Evolutionary conservation across 2,329 filamentous ascomycete genomes (phyloP), one percentile per base, ranked within the genome.

Genomic region (Fusarium miscanthi): DNA sequence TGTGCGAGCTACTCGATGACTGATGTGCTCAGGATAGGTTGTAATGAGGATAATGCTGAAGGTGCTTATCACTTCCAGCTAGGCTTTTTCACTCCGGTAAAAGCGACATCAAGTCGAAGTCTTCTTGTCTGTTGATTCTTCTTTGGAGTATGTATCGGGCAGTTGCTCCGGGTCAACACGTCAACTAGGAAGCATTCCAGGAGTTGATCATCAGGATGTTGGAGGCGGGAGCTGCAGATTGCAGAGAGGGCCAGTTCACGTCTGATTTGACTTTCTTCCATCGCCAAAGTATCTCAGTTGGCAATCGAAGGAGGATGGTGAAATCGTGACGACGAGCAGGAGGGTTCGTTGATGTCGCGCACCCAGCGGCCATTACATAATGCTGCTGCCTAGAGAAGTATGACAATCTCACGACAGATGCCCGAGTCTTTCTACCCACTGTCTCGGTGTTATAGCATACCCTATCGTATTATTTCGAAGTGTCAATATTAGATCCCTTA

Each of bases 281-380:
- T 25, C 4, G 2, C 8, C 1, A 14, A 25, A 23, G 7, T 4
- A 9, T 19, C 6, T 1, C 11, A 11, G 6, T 8, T 35, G 2
- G n/a, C 5, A 21, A 40, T 8, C 8, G 5, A 8, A 5, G 4
- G 17, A 19, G 2, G 9, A 17, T 19, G 4, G n/a, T 5, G 10
- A 8, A 25, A 23, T 35, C 2, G 12, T 13, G 4, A 19, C 4
- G 9, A 8, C 4, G 3, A 8, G 6, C 6, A 0, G 12, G 6
- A 25, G 10, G 19, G n/a, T 51, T 37, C 8, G n/a, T 21, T 21
- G n/a, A 51, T 21, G 12, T 8, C 2, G 17, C 2, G 17, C 8
- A 9, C 6, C 17, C 3, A 21, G 11, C 3, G 5, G n/a, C 8
- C 12, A 37, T 37, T 51, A 51, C 31, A 37, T 25, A 25, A 51